phyloP scores from a whole-genome alignment of 2,329 filamentous ascomycete genomes.

The Aspergillus spinulosporus region DNA sequence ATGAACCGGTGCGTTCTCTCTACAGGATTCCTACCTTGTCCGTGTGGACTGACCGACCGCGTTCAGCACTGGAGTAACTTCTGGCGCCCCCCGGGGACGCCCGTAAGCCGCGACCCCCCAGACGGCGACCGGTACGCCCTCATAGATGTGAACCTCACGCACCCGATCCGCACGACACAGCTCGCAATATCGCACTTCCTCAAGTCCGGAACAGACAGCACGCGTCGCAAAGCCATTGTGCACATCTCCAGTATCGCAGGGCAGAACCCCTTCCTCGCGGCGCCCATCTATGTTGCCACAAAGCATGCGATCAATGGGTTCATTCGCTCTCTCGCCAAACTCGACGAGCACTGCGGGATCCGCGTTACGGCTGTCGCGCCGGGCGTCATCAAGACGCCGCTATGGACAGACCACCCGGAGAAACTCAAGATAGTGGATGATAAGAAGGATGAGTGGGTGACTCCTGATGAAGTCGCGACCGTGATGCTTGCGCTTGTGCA shows the following conservation, averaged over 20 bases:
- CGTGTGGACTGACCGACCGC: not conserved
- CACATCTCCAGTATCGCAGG: constrained; percentile 53
- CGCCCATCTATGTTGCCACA: constrained; percentile 51
- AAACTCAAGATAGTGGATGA: constrained; percentile 56
- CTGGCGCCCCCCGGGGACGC: constrained; percentile 50
- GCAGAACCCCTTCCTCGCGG: constrained; percentile 40
- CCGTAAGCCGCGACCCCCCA: constrained; percentile 44
- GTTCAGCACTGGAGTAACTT: constrained; percentile 50
- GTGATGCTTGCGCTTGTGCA: constrained; percentile 59
- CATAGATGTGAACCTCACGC: constrained; percentile 54
- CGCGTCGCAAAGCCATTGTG: constrained; percentile 45
- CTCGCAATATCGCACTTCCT: constrained; percentile 53
- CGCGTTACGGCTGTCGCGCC: constrained; percentile 62
- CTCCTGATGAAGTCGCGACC: constrained; percentile 60
- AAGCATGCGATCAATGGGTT: constrained; percentile 54
- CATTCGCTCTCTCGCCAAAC: constrained; percentile 50
- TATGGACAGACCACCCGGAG: constrained; percentile 63
- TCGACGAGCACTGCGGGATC: constrained; percentile 54
- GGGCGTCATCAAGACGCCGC: constrained; percentile 61
- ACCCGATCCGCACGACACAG: constrained; percentile 55
- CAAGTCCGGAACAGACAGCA: constrained; percentile 26
- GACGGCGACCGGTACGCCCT: constrained; percentile 45
- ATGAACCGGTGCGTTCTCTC: constrained; percentile 40
- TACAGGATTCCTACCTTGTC: not conserved
- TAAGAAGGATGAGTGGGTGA: constrained; percentile 56